Evolutionary conservation across 345 rosid species (phyloP).

Genomic region (Cardiospermum halicacabum): DNA sequence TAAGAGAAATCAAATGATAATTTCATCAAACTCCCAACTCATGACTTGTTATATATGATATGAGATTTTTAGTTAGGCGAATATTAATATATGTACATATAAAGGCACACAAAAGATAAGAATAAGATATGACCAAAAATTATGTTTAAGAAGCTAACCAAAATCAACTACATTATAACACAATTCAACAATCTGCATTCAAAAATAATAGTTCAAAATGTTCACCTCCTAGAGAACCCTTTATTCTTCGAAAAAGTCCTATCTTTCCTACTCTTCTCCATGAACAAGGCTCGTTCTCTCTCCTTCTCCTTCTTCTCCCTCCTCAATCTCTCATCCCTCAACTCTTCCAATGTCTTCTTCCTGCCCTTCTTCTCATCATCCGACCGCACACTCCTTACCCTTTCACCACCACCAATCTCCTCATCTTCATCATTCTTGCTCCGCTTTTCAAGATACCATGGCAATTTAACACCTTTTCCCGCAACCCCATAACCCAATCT

Average conservation of each 20-base stretch:
- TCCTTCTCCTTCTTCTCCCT: conserved; percentile 80
- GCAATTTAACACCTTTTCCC: conserved; percentile 89
- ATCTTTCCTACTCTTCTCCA: conserved; percentile 44
- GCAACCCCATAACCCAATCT: conserved; percentile 85
- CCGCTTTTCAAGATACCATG: conserved; percentile 80
- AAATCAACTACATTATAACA: neutral
- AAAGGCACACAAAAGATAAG: too few relatives aligned
- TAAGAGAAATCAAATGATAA: neutral
- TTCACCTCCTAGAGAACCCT: conserved; percentile 50
- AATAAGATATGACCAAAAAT: neutral
- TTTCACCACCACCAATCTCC: conserved; percentile 26
- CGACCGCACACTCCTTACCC: conserved; percentile 17
- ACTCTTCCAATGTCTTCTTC: conserved; percentile 69
- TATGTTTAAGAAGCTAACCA: neutral
- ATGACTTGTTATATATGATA: neutral
- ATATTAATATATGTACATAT: neutral
- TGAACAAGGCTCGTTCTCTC: conserved; percentile 50
- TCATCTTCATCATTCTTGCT: conserved; percentile 23
- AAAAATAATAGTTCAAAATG: neutral
- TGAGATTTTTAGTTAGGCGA: neutral
- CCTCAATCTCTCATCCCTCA: conserved; percentile 68
- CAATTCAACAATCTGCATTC: neutral
- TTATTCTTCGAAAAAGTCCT: conserved; percentile 19
- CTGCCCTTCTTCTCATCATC: conserved; percentile 40
- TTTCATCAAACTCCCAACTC: neutral